Conservation (phyloP, 768 basidiomycete species). For the Exsudoporus frostii region DNA sequence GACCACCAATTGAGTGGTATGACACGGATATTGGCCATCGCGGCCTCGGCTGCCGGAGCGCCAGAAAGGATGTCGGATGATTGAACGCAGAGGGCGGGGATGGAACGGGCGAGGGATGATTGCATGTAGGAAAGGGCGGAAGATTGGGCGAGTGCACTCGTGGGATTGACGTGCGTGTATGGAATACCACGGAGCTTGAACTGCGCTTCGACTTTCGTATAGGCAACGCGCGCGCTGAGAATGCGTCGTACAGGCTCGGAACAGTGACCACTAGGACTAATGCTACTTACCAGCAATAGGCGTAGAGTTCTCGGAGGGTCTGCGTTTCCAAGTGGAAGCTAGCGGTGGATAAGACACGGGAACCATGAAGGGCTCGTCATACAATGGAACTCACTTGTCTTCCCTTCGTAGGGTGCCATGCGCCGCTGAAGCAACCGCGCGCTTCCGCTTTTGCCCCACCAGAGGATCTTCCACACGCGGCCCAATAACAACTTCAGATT, state of each 20-base stretch:
- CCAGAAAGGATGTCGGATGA: slow-evolving; percentile 79
- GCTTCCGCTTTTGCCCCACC: slow-evolving; percentile 32
- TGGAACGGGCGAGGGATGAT: slow-evolving; percentile 70
- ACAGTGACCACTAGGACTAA: background rate
- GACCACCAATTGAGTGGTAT: slow-evolving; percentile 93
- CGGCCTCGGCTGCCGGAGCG: slow-evolving; percentile 84
- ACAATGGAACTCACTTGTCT: slow-evolving; percentile 25
- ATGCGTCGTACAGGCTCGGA: background rate
- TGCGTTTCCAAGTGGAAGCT: slow-evolving; percentile 70
- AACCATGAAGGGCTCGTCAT: background rate
- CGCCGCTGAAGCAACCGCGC: slow-evolving; percentile 9
- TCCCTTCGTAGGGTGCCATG: slow-evolving; percentile 18
- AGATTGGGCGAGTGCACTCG: slow-evolving; percentile 37
- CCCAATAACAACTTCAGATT: slow-evolving; percentile 10
- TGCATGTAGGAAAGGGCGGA: slow-evolving; percentile 56
- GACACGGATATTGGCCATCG: slow-evolving; percentile 88
- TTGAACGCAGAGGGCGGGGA: slow-evolving; percentile 81
- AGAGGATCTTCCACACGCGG: slow-evolving; percentile 17
- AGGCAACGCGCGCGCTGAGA: slow-evolving; percentile 81
- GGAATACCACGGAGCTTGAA: slow-evolving; percentile 80
- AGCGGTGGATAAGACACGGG: background rate
- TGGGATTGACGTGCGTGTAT: slow-evolving; percentile 70
- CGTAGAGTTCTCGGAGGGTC: slow-evolving; percentile 74
- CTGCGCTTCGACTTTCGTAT: slow-evolving; percentile 83
- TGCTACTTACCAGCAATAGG: slow-evolving; percentile 78